phyloP scores from a whole-genome alignment of 179 eudicot species.

The Corrigiola litoralis region DNA sequence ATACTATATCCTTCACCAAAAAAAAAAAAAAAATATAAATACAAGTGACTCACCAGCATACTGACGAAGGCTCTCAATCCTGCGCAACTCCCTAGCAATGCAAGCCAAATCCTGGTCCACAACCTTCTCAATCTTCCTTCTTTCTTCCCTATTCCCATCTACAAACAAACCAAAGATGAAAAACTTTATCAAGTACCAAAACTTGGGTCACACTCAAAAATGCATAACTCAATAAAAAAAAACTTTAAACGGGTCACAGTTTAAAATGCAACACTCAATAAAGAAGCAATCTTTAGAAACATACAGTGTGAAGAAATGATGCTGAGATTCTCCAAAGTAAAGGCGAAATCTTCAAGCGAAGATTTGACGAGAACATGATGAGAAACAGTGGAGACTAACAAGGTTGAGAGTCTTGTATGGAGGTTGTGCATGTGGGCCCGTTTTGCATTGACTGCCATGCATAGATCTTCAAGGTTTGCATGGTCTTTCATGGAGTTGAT shows the following conservation, averaged over 20 bases:
- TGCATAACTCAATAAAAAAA: not conserved
- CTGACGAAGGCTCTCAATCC: slow-evolving; percentile 32
- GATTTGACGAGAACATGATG: slow-evolving; percentile 39
- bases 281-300: slow-evolving; percentile 6
- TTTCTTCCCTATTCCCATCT: slow-evolving; percentile 33
- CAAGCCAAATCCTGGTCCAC: slow-evolving; percentile 28
- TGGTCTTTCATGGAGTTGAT: slow-evolving; percentile 25
- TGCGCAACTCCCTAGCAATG: slow-evolving; percentile 31
- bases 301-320: slow-evolving; percentile 32
- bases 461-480: slow-evolving; percentile 17
- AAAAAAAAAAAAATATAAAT: not conserved
- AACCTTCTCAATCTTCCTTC: slow-evolving; percentile 30
- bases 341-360: slow-evolving; percentile 30
- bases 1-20: not conserved
- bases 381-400: slow-evolving; percentile 31
- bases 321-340: slow-evolving; percentile 30
- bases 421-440: slow-evolving; percentile 36
- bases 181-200: not conserved
- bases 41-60: slow-evolving; percentile 31
- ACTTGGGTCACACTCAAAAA: not conserved
- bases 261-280: not conserved
- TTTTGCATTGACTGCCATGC: slow-evolving; percentile 17
- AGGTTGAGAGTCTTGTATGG: slow-evolving; percentile 27
- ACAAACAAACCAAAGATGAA: not conserved
- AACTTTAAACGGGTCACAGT: too few species aligned